These are phyloP conservation scores for Capronia americana DNA, from an alignment of 2,329 filamentous ascomycete genomes.

Conservation along the genomic window DNA sequence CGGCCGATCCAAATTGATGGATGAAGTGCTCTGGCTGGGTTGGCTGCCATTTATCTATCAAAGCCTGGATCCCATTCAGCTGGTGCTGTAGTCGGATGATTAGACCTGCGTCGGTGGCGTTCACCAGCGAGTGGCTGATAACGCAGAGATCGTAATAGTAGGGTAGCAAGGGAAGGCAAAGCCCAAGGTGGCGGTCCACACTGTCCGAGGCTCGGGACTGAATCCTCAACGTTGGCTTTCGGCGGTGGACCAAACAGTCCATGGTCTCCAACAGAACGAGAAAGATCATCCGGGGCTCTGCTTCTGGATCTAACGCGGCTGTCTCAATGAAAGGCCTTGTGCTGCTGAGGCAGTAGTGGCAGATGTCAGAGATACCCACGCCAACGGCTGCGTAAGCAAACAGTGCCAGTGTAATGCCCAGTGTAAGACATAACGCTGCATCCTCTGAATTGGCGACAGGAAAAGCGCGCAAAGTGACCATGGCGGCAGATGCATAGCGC, in stretches of 20 bases:
- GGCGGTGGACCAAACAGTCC: conserved; percentile 25
- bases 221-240: conserved; percentile 23
- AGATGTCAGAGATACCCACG: conserved; percentile 26
- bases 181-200: conserved; percentile 25
- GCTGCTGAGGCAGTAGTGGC: conserved; percentile 23
- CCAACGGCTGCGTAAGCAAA: conserved; percentile 21
- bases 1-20: conserved; percentile 14
- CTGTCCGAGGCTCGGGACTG: background rate
- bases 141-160: conserved; percentile 30
- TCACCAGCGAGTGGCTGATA: conserved; percentile 23
- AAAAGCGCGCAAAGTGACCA: conserved; percentile 23
- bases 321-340: conserved; percentile 21
- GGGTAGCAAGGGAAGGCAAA: conserved; percentile 23
- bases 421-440: conserved; percentile 24
- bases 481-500: conserved; percentile 20
- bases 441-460: conserved; percentile 19
- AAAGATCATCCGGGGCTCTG: conserved; percentile 18
- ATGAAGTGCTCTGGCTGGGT: conserved; percentile 18
- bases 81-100: conserved; percentile 10
- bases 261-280: conserved; percentile 24
- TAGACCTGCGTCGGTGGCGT: conserved; percentile 3
- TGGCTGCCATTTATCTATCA: conserved; percentile 22
- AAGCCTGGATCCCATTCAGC: conserved; percentile 15
- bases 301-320: conserved; percentile 3
- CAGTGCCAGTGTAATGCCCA: conserved; percentile 20